phyloP scores from a whole-genome alignment of 1,139 yeast species.

The Lipomyces yarrowii region DNA sequence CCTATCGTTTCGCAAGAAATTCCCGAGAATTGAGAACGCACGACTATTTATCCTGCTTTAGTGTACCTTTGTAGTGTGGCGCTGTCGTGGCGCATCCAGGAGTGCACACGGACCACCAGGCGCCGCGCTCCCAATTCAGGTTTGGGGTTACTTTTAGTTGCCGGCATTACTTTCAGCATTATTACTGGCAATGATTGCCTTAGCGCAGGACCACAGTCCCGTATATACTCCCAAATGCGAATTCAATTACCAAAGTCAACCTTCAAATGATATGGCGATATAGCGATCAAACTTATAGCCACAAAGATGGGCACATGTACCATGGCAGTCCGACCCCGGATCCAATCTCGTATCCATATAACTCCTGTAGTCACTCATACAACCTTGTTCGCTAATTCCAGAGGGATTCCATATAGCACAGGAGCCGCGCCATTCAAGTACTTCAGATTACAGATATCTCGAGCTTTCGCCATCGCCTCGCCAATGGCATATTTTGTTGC shows the following conservation, averaged over 20 bases:
- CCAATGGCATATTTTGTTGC: slow-evolving; percentile 11
- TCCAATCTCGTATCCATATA: no score
- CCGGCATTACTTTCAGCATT: neutral
- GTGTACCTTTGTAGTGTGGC: no score
- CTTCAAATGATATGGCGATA: no score
- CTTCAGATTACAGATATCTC: slow-evolving; percentile 64
- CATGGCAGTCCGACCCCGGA: neutral
- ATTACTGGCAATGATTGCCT: neutral
- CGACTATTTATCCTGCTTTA: no score
- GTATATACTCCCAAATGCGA: neutral
- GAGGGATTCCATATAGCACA: slow-evolving; percentile 76
- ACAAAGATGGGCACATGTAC: no score
- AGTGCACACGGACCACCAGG: no score
- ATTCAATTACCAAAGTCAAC: neutral
- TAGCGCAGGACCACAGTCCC: neutral
- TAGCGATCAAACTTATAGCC: neutral
- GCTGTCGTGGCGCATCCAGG: no score
- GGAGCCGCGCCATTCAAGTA: slow-evolving; percentile 84
- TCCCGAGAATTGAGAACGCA: no score
- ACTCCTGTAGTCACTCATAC: neutral
- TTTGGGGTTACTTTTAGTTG: no score
- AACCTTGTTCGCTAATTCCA: neutral
- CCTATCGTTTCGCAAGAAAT: no score
- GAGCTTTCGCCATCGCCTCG: slow-evolving; percentile 50
- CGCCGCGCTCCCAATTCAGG: no score